Evolutionary conservation across 495 filamentous ascomycete genomes (phyloP), one percentile per base, ranked within the genome.

Genomic region (Talaromyces trachyspermus): DNA sequence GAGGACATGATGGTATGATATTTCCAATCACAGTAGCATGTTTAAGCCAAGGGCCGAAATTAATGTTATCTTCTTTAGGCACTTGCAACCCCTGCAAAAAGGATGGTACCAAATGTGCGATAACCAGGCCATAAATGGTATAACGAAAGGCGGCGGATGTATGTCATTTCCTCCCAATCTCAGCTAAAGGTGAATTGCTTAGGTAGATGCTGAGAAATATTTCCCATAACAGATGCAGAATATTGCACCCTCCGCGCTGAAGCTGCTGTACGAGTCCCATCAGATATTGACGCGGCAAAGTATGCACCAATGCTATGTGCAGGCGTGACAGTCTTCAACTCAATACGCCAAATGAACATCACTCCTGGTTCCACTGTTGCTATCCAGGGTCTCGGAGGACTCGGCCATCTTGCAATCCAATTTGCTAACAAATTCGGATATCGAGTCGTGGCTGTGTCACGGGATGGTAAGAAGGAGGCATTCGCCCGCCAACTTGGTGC

Each of bases 321-420:
- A 2, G 84, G 83, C 40, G 74, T 86, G 38, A 85, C 82, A 20
- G 77, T 81, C 27, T 88, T 86, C 75, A 86, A 86, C 65, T 71
- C 72, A 4, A 79, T 88, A 37, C 76, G 83, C 18, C 71, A 76
- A 36, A 73, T 80, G 70, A 64, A 76, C 32, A 65, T 86, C 33
- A 54, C 65, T 12, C 64, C 69, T 0, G 83, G 83, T 24, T 72
- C 71, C 27, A 63, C 70, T 1, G 81, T 88, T 6, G 82, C 78
- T 15, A 54, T 86, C 8, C 79, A 84, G 57, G 82, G 81, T 0
- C 70, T 86, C 10, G 81, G 81, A 11, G 81, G 81, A 0, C 68
- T 86, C 0, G 83, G 84, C 17, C 83, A 86, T 62, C 58, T 86
- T 10, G 84, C 80, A 2, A 62, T 85, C 20, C 82, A 86, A 56